A percentile compares a stretch with the other conserved stretches of the same genome.
Evolutionary conservation across 805 yeast genomes (phyloP).

Genomic region (Ogataea trehalophila): DNA sequence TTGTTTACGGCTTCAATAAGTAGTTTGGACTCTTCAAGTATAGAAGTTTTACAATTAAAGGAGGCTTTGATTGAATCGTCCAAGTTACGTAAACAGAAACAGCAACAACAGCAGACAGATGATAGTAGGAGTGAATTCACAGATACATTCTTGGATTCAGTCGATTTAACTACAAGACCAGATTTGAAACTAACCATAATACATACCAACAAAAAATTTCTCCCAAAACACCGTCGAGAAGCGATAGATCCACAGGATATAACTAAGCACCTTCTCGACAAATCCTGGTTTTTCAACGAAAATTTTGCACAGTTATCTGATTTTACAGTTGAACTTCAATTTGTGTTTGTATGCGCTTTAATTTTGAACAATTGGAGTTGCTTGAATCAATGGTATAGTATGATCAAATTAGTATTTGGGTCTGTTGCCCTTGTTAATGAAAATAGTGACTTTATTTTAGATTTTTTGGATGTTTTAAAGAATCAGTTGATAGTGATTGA

Average conservation of each 20-base stretch:
- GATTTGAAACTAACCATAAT: conserved; percentile 30
- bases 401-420: conserved; percentile 40
- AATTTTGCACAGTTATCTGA: conserved; percentile 27
- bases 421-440: conserved; percentile 27
- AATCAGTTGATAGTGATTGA: conserved; percentile 40
- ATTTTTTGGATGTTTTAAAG: conserved; percentile 30
- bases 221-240: conserved; percentile 18
- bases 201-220: conserved; percentile 19
- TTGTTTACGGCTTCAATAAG: too few species aligned
- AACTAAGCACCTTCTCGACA: conserved; percentile 53
- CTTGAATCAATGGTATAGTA: conserved; percentile 57
- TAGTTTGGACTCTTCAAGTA: conserved; percentile 38
- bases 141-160: not conserved
- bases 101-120: too few species aligned
- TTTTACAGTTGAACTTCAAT: conserved; percentile 50
- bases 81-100: conserved; percentile 13
- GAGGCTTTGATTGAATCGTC: conserved; percentile 30
- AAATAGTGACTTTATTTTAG: conserved; percentile 24
- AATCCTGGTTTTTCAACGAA: conserved; percentile 50
- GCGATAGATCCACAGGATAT: conserved; percentile 26
- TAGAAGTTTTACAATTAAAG: conserved; percentile 40
- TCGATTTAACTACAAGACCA: conserved; percentile 11
- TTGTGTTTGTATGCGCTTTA: conserved; percentile 44
- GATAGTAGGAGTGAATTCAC: too few species aligned
- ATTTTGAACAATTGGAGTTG: conserved; percentile 61